Conservation (phyloP, 2,329 filamentous ascomycete genomes). For the Neonectria coccinea region DNA sequence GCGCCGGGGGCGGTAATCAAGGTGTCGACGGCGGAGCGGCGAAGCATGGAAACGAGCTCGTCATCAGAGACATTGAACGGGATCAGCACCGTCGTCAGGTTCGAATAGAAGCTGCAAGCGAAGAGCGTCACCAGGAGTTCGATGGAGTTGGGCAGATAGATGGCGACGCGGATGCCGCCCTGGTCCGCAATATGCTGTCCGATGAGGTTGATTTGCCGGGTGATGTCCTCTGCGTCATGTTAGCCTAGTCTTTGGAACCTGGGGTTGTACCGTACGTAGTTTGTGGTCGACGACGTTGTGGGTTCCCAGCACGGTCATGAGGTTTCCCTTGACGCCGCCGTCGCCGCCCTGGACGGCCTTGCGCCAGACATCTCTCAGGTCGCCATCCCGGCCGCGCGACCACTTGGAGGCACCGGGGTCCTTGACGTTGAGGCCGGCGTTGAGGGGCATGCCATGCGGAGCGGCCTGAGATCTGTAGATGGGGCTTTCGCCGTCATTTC, state of each 20-base stretch:
- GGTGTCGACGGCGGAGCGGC: conserved; percentile 79
- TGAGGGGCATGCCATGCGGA: conserved; percentile 86
- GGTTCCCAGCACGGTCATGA: conserved; percentile 83
- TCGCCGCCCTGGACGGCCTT: conserved; percentile 73
- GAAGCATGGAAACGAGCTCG: conserved; percentile 77
- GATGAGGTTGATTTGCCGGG: conserved; percentile 87
- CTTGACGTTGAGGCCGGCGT: conserved; percentile 83
- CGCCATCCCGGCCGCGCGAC: conserved; percentile 85
- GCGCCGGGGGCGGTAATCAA: conserved; percentile 87
- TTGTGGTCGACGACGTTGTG: conserved; percentile 80
- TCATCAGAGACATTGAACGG: conserved; percentile 83
- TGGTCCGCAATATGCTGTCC: conserved; percentile 80
- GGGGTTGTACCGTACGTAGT: conserved; percentile 59
- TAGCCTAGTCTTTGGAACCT: conserved; percentile 11
- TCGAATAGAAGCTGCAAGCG: conserved; percentile 86
- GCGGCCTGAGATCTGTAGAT: conserved; percentile 86
- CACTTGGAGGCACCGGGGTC: conserved; percentile 84
- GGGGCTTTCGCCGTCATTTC: conserved; percentile 86
- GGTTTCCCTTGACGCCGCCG: conserved; percentile 75
- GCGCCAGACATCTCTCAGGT: conserved; percentile 92
- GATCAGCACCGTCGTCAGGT: conserved; percentile 84
- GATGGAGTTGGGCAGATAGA: conserved; percentile 93
- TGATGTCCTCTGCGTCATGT: conserved; percentile 70
- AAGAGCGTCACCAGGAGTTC: conserved; percentile 88
- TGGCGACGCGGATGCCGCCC: conserved; percentile 80